These are phyloP conservation scores for Patellaria atrata DNA, from an alignment of 495 filamentous ascomycete genomes.

Conservation along the genomic window DNA sequence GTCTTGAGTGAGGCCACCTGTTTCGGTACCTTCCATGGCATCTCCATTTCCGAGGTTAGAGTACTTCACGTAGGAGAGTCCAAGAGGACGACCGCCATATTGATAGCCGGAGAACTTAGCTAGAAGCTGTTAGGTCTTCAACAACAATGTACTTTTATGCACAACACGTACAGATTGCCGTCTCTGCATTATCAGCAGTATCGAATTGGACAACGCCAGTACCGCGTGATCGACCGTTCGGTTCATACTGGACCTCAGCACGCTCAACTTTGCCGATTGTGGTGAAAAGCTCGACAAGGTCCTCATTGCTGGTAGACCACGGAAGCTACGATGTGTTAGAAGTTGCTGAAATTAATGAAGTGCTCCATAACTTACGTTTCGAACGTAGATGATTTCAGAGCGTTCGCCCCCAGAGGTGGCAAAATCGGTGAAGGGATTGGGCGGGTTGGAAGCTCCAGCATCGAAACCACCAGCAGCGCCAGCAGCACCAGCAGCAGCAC, in stretches of 20 bases:
- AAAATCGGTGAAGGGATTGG: conserved; percentile 91
- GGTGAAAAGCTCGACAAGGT: conserved; percentile 87
- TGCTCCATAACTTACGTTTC: conserved; percentile 60
- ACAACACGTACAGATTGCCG: conserved; percentile 56
- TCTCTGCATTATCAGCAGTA: conserved; percentile 68
- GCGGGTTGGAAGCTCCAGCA: conserved; percentile 38
- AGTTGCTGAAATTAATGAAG: background rate
- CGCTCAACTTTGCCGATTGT: conserved; percentile 97
- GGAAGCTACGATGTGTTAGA: conserved; percentile 50
- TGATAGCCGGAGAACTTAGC: conserved; percentile 96
- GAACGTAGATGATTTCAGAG: conserved; percentile 77
- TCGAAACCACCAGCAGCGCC: conserved; percentile 28
- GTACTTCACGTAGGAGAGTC: conserved; percentile 86
- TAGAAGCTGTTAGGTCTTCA: conserved; percentile 21
- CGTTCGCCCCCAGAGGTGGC: conserved; percentile 79
- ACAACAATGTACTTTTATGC: background rate
- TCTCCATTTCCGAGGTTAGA: conserved; percentile 49
- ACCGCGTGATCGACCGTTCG: conserved; percentile 86
- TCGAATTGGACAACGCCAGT: conserved; percentile 94
- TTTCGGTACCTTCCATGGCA: conserved; percentile 65
- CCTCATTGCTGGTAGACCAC: conserved; percentile 97
- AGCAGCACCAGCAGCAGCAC: conserved; percentile 28
- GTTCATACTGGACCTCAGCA: conserved; percentile 96
- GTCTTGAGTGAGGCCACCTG: conserved; percentile 72
- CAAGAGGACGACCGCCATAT: conserved; percentile 89